These are phyloP conservation scores for Lentinus brumalis DNA, from an alignment of 768 basidiomycete genomes.

Conservation along the genomic window DNA sequence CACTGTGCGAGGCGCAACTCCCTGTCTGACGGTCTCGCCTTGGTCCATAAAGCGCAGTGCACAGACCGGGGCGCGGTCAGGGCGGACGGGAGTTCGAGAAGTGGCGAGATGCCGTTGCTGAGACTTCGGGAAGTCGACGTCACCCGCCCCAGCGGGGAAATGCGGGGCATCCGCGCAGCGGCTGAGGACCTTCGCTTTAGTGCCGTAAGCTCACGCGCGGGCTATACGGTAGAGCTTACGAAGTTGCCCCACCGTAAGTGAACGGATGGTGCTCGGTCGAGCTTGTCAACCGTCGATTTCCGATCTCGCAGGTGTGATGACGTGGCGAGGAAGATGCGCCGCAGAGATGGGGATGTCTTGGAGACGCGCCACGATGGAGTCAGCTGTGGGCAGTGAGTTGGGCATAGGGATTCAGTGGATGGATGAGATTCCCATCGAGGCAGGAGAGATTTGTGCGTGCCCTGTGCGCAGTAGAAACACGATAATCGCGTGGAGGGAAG, in stretches of 20 bases:
- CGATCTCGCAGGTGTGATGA: conserved; percentile 9
- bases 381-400: conserved; percentile 11
- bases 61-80: neutral
- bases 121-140: conserved; percentile 7
- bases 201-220: too few species aligned
- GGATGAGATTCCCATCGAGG: conserved; percentile 15
- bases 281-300: neutral
- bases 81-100: conserved; percentile 1
- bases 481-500: conserved; percentile 14
- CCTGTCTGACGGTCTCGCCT: too few species aligned
- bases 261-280: neutral
- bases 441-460: neutral
- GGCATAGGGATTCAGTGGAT: conserved; percentile 15
- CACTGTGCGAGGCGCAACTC: too few species aligned
- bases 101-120: conserved; percentile 6
- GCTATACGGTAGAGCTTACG: too few species aligned
- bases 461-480: conserved; percentile 12
- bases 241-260: too few species aligned
- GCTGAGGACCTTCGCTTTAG: too few species aligned
- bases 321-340: neutral
- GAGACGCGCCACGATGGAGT: conserved; percentile 18
- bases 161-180: neutral
- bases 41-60: neutral
- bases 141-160: conserved; percentile 7
- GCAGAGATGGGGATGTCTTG: conserved; percentile 5